Evolutionary conservation across 2,329 filamentous ascomycete genomes (phyloP).

Genomic region (Whalleya microplaca): DNA sequence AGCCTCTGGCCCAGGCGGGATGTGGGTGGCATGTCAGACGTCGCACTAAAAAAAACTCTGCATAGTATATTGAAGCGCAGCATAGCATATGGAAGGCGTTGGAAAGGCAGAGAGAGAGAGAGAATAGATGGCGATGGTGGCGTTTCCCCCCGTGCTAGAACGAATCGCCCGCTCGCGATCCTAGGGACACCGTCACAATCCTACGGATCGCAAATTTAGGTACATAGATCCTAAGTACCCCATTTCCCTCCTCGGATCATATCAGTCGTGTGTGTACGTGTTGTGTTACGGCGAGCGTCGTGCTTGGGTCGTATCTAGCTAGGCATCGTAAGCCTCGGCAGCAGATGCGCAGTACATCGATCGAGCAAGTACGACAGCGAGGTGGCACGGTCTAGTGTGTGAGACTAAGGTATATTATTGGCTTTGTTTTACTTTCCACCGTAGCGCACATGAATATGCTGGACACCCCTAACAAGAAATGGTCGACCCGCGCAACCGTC

Average conservation of each 20-base stretch:
- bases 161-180: constrained; percentile 6
- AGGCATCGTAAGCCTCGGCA: background rate
- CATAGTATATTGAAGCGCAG: too few relatives aligned
- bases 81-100: too few relatives aligned
- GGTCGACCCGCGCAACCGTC: constrained; percentile 15
- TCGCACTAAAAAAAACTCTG: too few relatives aligned
- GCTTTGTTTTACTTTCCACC: background rate
- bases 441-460: constrained; percentile 11
- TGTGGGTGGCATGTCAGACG: too few relatives aligned
- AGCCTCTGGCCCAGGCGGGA: too few relatives aligned
- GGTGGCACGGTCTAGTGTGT: background rate
- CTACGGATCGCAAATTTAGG: constrained; percentile 8
- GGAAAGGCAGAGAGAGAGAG: too few relatives aligned
- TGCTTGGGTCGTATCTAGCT: background rate
- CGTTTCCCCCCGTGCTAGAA: constrained; percentile 2
- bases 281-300: constrained; percentile 3
- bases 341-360: background rate
- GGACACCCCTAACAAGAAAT: background rate
- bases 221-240: constrained; percentile 17
- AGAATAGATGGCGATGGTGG: constrained; percentile 18
- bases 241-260: constrained; percentile 1
- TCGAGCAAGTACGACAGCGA: constrained; percentile 2
- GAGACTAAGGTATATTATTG: constrained; percentile 9
- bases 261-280: constrained; percentile 1
- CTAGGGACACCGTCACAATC: background rate